Evolutionary conservation across 495 filamentous ascomycete species (phyloP), one percentile per base, ranked within the genome.

Genomic region (Cercophora sp.): DNA sequence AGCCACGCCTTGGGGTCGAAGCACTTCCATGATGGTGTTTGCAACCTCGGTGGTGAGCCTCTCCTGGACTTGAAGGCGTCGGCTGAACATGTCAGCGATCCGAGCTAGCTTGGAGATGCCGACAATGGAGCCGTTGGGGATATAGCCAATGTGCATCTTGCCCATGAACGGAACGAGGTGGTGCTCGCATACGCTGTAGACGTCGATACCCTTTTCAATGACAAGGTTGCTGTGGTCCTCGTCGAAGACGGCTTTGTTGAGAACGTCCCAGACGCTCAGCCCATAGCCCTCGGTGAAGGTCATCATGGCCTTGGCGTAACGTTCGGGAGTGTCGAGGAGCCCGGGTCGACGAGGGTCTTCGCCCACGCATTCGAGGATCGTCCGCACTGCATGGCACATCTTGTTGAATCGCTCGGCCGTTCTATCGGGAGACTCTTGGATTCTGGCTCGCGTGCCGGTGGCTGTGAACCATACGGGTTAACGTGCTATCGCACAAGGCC

Each of bases 71-170:
- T 98, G 93, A 4, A 98, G 76, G 48, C 93, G 74, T n/a, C 91
- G 84, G 4, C 87, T 85, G 71, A 96, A 98, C 91, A 98, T 93
- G 63, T 98, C 91, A 16, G 91, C 93, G 51, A 98, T 88, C 29
- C 92, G 83, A 8, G 91, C 91, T 34, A 98, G 76, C 69, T 98
- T 98, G 8, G 91, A 96, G 20, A 98, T 85, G 26, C 93, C 93
- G 27, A 98, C 86, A 27, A 98, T 91, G 42, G 70, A 87, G 70
- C 75, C 72, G 56, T 84, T 78, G n/a, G 91, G 94, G 51, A 98
- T 96, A 65, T 97, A 98, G 25, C 92, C 93, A 60, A 98, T 96
- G 73, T 97, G 93, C 87, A 98, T 96, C 87, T 92, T 96, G 52
- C 93, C 93, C 4, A 80, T 90, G 65, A 98, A 98, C 2, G 93